phyloP scores from a whole-genome alignment of 306 rosid genomes.

The Geum urbanum region DNA sequence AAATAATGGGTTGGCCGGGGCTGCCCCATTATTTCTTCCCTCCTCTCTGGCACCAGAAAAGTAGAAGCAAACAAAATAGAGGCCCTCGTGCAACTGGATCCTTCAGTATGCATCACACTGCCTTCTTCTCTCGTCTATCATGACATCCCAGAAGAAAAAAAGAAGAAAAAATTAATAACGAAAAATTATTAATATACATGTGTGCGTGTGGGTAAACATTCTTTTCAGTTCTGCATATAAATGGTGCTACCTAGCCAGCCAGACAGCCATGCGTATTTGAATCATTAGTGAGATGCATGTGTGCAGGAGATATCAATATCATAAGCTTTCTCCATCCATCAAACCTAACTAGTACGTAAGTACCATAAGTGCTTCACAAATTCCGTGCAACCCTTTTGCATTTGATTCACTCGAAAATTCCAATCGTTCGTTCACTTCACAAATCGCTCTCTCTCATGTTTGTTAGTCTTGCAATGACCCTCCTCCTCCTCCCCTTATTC shows the following conservation, averaged over 20 bases:
- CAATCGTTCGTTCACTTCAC: conserved; percentile 8
- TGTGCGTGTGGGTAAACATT: conserved; percentile 58
- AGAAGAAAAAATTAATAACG: conserved; percentile 2
- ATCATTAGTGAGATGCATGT: neutral
- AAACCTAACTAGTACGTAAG: conserved; percentile 2
- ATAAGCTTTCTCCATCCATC: conserved; percentile 1
- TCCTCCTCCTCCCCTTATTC: neutral
- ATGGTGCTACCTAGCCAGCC: no score
- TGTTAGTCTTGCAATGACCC: neutral
- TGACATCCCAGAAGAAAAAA: neutral
- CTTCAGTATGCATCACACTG: conserved; percentile 46
- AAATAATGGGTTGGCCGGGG: conserved; percentile 28
- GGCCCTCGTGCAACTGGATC: conserved; percentile 92
- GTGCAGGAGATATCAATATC: neutral
- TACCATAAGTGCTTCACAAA: conserved; percentile 15
- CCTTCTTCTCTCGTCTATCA: conserved; percentile 35
- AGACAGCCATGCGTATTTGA: neutral
- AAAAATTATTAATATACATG: conserved; percentile 23
- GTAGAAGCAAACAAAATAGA: conserved; percentile 69
- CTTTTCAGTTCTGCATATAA: conserved; percentile 20
- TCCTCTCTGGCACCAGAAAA: conserved; percentile 36
- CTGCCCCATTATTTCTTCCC: conserved; percentile 29
- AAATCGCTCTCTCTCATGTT: conserved; percentile 24
- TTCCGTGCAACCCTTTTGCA: conserved; percentile 22
- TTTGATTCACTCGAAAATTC: conserved; percentile 12